A percentile compares a stretch with the other conserved stretches of the same genome.
Evolutionary conservation across 495 filamentous ascomycete species (phyloP).

Genomic region (Cryomyces antarcticus): DNA sequence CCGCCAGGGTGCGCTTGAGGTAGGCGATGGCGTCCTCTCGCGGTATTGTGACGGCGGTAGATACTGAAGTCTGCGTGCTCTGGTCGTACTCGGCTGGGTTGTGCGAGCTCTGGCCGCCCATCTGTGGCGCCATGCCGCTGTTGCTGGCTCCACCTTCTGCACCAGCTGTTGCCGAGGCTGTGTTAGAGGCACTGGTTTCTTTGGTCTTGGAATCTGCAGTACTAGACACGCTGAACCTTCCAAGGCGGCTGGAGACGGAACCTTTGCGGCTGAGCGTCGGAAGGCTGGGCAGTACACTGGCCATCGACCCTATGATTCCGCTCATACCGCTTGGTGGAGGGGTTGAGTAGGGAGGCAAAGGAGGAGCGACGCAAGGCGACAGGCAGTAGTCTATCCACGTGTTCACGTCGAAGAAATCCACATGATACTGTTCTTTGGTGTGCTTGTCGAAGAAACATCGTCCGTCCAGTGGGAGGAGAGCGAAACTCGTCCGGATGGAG

Average conservation of each 20-base stretch:
- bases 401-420: conserved; percentile 68
- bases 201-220: conserved; percentile 4
- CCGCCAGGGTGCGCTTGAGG: conserved; percentile 53
- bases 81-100: conserved; percentile 1
- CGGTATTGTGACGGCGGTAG: conserved; percentile 27
- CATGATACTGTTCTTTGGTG: conserved; percentile 59
- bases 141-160: background rate
- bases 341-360: conserved; percentile 26
- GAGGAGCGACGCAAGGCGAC: conserved; percentile 52
- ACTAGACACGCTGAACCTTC: background rate
- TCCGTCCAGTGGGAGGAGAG: conserved; percentile 72
- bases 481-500: conserved; percentile 68
- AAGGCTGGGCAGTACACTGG: conserved; percentile 12
- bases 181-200: conserved; percentile 29
- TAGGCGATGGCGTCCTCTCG: conserved; percentile 40
- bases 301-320: conserved; percentile 25
- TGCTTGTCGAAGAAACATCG: conserved; percentile 71
- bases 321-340: conserved; percentile 12
- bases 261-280: conserved; percentile 10
- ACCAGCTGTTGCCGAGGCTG: conserved; percentile 16
- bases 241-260: conserved; percentile 4
- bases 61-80: conserved; percentile 15
- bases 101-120: conserved; percentile 5
- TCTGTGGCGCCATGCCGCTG: conserved; percentile 6
- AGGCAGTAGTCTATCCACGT: conserved; percentile 63